Base-by-base conservation (phyloP, 306 rosid genomes). In the Dalbergia cultrata region DNA sequence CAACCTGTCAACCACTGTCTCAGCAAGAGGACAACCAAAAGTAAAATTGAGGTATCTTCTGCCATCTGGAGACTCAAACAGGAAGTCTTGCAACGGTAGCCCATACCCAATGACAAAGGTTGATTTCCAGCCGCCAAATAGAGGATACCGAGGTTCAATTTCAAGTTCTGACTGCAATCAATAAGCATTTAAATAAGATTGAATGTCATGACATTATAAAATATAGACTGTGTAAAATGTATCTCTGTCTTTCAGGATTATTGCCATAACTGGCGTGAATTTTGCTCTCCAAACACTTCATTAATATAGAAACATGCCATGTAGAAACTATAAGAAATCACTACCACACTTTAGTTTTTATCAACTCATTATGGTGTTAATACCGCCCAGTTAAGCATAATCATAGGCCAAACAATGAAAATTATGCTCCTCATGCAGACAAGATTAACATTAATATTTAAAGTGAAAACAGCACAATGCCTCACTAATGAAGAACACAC, bases 111-210 rank as follows among this genome's bases (percentile, higher is more conserved):
- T 87, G 72, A 91, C 76, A 85, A 95, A 95, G 52, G 98, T 90
- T 80, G 98, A 80, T 89, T 91, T 93, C 99, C 99, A 95, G 61
- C 99, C 99, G 76, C 99, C 99, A 87, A 95, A 95, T 54, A 95
- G 86, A 80, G 99, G 99, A 89, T 93, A 95, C 17, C 98, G 85
- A 57, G 99, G 99, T 82, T 95, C 98, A 89, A 95, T 63, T 86
- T 93, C 97, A 80, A 95, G 99, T 74, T 91, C 99, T 62, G 99
- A 93, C 99, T 95, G 97, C 83, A 82, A 83, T 56, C 56, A 19
- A 82, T 6, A 81, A 71, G 70, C 66, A 76, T 70, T 75, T 66
- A 56, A 80, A 45, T 49, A 58, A 70, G 26, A 74, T 71, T 9
- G 59, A 45, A 65, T 45, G 54, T 14, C 73, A 74, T 11, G 63